A percentile compares a stretch with the other conserved stretches of the same genome.
These are phyloP conservation scores for Porcisia hertigi DNA, from an alignment of 208 protist species.

Conservation along the genomic window DNA sequence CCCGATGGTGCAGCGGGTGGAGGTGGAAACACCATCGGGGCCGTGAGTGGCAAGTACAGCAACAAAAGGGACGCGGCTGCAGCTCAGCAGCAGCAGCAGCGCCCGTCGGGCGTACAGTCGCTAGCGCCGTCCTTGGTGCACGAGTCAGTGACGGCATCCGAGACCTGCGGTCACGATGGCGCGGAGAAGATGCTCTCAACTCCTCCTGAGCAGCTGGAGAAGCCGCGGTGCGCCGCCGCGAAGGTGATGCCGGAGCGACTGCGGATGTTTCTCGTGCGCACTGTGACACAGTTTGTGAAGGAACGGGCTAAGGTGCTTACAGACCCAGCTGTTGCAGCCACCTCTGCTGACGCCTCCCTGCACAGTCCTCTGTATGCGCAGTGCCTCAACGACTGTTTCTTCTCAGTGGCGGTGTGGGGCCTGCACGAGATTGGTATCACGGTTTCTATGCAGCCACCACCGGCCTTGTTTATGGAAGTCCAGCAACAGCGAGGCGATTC, in stretches of 20 bases:
- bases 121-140: not conserved
- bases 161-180: not conserved
- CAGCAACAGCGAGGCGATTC: constrained; percentile 12
- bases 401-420: constrained; percentile 34
- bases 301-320: constrained; percentile 8
- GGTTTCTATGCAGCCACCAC: constrained; percentile 30
- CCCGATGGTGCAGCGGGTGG: not conserved
- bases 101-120: not conserved
- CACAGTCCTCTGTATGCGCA: constrained; percentile 30
- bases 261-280: constrained; percentile 27
- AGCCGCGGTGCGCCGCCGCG: not conserved
- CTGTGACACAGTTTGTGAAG: constrained; percentile 32
- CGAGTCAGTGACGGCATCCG: not conserved
- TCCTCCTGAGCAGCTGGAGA: not conserved
- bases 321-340: not conserved
- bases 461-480: constrained; percentile 22
- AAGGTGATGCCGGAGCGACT: constrained; percentile 23
- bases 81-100: constrained; percentile 15
- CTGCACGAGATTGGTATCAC: constrained; percentile 33
- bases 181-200: not conserved
- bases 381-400: constrained; percentile 35
- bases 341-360: not conserved
- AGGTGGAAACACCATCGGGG: not conserved
- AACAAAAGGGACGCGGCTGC: constrained; percentile 2
- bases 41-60: not conserved